Evolutionary conservation across 2,329 filamentous ascomycete species (phyloP), one percentile per base, ranked within the genome.

Genomic region (Xylariaceae sp.): DNA sequence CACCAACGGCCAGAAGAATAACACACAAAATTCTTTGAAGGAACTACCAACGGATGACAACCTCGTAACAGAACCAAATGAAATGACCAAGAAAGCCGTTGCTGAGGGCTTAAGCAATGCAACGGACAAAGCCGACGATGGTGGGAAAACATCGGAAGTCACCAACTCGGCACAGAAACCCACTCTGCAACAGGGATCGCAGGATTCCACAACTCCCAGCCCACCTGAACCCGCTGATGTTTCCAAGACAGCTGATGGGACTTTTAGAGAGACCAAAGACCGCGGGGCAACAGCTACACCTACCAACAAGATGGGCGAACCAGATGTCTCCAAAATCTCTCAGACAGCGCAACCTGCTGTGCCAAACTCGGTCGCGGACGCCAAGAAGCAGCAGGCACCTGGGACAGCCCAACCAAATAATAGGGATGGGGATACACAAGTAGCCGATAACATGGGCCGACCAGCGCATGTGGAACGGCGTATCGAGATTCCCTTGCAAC

Each of bases 401-500:
- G 23, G 19, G 6, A 4, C 12, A 1, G 19, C 34, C 40, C 28
- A 33, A 39, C 14, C 12, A 2, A 9, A 17, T 2, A 37, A 47
- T 7, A 21, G 41, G 3, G 56, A 61, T n/a, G 49, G 28, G 19
- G 53, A 31, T 34, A 48, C 58, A 4, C 65, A 59, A 19, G 45
- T 53, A 7, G 26, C 64, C 7, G 69, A 72, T 44, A 73, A 72
- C 47, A 71, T 70, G 67, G 71, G 70, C 12, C 60, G 63, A 17
- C 71, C 71, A 5, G 59, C 64, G 12, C 68, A 66, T 26, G 68
- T 73, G 41, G 63, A 72, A 52, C 61, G 67, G 41, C 64, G 65
- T 31, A 64, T 72, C 19, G 70, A 73, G 28, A 69, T 73, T 7
- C 70, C 71, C n/a, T 53, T 73, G 12, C 66, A 67, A 31, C 61